Base-by-base conservation (phyloP, 2,329 filamentous ascomycete species). In the Corynespora cassiicola region DNA sequence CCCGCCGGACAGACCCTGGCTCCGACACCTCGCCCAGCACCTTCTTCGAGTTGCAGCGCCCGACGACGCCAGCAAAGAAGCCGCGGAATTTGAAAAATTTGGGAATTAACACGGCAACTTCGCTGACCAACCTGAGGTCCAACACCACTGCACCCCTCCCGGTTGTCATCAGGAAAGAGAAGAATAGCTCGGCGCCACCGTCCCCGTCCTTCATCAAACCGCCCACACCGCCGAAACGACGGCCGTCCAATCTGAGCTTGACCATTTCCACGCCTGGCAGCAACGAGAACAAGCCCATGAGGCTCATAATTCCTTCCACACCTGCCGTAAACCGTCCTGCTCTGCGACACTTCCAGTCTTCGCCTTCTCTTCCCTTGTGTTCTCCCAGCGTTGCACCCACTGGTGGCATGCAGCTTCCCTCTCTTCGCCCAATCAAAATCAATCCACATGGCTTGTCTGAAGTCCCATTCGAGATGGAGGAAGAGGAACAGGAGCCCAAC, bases 51-150 rank as follows among this genome's bases (percentile, higher is more conserved):
- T 57, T 76, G 21, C 68, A 74, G 42, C 66, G 74, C 36, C 71
- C 74, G 12, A 70, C 69, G 2, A 75, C 73, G 4, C 71, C 82
- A 3, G 85, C 85, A 1, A 79, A 86, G 56, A 85, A 87, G 58
- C 78, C 81, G n/a, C 84, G 87, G 41, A 94, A 94, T 61, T 85
- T 90, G 71, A 94, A 94, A 70, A 88, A 88, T 24, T 76, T 94
- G 4, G 90, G 87, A 2, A 87, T 94, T 29, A 87, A 91, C 50
- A 82, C 83, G 36, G 74, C 79, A 7, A 65, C 75, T 8, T 73
- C 76, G 0, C 61, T 73, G 14, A 60, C 66, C 41, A 66, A 70
- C 30, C 58, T 75, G 15, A 76, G 79, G 5, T 64, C 33, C 62
- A 77, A 36, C 57, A 55, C 56, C 1, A 55, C 83, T 78, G 43